Percentiles rank a stretch among this genome's conserved stretches.
Conservation (phyloP, 441 rosid species). For the Mallotus repandus region DNA sequence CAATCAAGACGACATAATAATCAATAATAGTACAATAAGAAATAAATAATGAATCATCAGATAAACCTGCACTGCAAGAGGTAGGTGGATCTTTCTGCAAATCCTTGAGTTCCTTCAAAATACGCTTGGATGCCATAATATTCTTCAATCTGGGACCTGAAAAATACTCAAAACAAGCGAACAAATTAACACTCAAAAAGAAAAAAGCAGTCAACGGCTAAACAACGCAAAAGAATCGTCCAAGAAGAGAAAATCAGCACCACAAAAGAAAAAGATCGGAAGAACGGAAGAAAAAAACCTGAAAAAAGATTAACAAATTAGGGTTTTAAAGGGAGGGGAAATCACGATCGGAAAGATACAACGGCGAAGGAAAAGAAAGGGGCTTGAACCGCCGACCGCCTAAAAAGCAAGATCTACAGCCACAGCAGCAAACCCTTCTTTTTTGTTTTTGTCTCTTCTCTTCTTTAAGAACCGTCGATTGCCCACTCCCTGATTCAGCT, state of each 20-base stretch:
- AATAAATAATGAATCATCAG: no score
- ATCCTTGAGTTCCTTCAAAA: constrained; percentile 2
- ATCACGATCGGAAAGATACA: neutral
- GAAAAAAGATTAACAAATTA: neutral
- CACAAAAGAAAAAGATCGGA: neutral
- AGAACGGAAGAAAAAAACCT: neutral
- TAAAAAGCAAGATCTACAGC: no score
- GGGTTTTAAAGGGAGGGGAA: neutral
- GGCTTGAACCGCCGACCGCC: no score
- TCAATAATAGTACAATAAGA: neutral
- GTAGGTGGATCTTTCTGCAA: constrained; percentile 12
- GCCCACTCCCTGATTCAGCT: neutral
- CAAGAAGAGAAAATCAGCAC: neutral
- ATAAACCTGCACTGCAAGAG: constrained; percentile 12
- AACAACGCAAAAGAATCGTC: neutral
- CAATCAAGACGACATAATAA: neutral
- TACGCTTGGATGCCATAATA: constrained; percentile 11
- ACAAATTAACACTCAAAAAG: no score
- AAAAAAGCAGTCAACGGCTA: no score
- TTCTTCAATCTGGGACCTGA: neutral
- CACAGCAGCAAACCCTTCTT: no score
- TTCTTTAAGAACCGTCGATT: neutral
- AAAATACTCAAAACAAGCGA: neutral
- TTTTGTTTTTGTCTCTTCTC: no score
- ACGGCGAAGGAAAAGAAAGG: neutral